phyloP scores from a whole-genome alignment of 2,329 filamentous ascomycete genomes.

The Sordariomycetes sp. region DNA sequence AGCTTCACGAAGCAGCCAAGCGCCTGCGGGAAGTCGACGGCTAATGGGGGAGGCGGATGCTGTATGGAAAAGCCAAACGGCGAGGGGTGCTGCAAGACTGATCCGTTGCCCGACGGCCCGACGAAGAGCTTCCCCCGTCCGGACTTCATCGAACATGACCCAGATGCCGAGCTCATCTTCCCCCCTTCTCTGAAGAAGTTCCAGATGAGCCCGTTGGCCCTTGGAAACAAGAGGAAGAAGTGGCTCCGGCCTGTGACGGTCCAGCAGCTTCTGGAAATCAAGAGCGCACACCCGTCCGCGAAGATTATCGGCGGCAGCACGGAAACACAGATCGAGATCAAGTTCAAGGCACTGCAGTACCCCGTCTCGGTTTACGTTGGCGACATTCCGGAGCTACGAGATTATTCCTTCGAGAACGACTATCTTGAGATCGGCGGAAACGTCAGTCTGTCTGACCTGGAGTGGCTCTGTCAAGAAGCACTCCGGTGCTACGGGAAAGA shows the following conservation, averaged over 20 bases:
- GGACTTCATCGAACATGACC: conserved; percentile 88
- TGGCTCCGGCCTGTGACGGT: conserved; percentile 89
- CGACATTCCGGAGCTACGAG: conserved; percentile 80
- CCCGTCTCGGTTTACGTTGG: conserved; percentile 84
- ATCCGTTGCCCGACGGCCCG: conserved; percentile 34
- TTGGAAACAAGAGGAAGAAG: conserved; percentile 88
- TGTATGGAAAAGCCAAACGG: conserved; percentile 57
- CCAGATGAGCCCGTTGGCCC: conserved; percentile 68
- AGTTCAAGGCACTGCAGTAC: conserved; percentile 93
- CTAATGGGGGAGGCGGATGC: conserved; percentile 43
- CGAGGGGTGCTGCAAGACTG: conserved; percentile 62
- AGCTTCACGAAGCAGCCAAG: conserved; percentile 48
- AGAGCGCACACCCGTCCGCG: conserved; percentile 69
- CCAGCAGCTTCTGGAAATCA: conserved; percentile 84
- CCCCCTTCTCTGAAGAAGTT: conserved; percentile 77
- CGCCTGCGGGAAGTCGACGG: conserved; percentile 36
- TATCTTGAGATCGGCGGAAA: conserved; percentile 90
- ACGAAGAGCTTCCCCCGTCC: conserved; percentile 68
- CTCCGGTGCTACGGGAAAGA: conserved; percentile 64
- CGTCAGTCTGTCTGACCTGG: conserved; percentile 82
- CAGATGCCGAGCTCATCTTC: conserved; percentile 91
- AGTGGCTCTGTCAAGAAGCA: conserved; percentile 71
- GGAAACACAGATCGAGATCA: conserved; percentile 96
- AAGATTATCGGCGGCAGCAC: conserved; percentile 95
- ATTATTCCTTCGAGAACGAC: conserved; percentile 70